Percentiles rank a stretch among this genome's conserved stretches.
Evolutionary conservation across 768 basidiomycete species (phyloP).

Genomic region (Neoboletus subvelutipes): DNA sequence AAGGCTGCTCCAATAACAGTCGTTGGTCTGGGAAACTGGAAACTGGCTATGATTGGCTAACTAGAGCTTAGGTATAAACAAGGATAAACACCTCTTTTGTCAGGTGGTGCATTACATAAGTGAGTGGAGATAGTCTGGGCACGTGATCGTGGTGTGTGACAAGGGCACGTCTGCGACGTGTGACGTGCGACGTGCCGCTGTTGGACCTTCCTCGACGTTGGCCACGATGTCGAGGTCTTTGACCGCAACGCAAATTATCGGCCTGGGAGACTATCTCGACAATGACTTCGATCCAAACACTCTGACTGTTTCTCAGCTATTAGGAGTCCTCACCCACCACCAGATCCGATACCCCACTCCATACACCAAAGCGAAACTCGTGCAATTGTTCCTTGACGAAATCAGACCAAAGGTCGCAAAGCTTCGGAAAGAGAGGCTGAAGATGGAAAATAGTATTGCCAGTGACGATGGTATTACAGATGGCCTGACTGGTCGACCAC

Average conservation of each 20-base stretch:
- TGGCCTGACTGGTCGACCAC: conserved; percentile 73
- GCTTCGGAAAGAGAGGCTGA: conserved; percentile 61
- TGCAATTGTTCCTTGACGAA: conserved; percentile 76
- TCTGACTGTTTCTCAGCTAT: conserved; percentile 78
- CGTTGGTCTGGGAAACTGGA: not conserved
- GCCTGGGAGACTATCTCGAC: conserved; percentile 73
- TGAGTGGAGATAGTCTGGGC: not conserved
- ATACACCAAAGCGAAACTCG: conserved; percentile 74
- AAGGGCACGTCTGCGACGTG: not conserved
- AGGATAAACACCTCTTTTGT: too few species aligned
- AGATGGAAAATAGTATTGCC: conserved; percentile 66
- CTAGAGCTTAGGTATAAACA: too few species aligned
- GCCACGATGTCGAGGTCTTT: conserved; percentile 62
- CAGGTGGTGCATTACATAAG: not conserved
- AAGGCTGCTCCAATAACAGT: not conserved
- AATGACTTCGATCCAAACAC: conserved; percentile 71
- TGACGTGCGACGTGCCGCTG: not conserved
- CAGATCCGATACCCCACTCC: conserved; percentile 71
- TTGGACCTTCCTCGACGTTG: conserved; percentile 13
- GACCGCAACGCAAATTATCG: conserved; percentile 76
- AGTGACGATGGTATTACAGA: conserved; percentile 84
- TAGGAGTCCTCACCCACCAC: conserved; percentile 76
- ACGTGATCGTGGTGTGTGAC: conserved; percentile 24
- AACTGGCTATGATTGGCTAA: too few species aligned
- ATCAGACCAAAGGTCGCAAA: conserved; percentile 58